Base-by-base conservation (phyloP, 106 monocot genomes). In the Cymbidium sinense region DNA sequence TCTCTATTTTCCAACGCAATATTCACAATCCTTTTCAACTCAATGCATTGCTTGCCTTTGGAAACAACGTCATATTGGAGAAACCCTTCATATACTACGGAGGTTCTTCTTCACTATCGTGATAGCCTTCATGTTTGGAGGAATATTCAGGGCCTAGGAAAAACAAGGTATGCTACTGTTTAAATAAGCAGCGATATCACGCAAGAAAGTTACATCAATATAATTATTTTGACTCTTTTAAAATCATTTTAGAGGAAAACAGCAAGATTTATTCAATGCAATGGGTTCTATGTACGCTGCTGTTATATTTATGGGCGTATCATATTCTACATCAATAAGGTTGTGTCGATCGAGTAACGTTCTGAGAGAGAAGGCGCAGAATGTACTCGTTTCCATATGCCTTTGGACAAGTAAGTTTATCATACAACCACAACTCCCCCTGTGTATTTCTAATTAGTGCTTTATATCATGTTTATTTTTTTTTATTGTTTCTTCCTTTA, bases 361-460 rank as follows among this genome's bases (percentile, higher is more conserved):
- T 91, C 65, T n/a, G n/a, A 77, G 93, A 67, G 91, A 94, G 77
- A 87, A 80, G 74, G 88, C 91, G 76, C 88, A 25, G 83, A 70
- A 87, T 91, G 93, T 94, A 91, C 76, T 91, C 93, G 28, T n/a
- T n/a, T n/a, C 35, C 93, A 20, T 94, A 91, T 85, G 91, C 94
- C 47, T 54, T 75, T 64, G 86, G 91, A 25, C 94, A 94, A 88
- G 94, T 94, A 71, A 71, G 18, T 71, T 39, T 23, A 3, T 13
- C 25, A 12, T 17, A 13, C 2, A 12, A 0, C 37, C 13, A 18
- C 27, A 69, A 69, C 12, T 71, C 29, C 39, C 20, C 37, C 7
- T 39, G 37, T n/a, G n/a, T n/a, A n/a, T n/a, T n/a, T n/a, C n/a
- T n/a, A n/a, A n/a, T 39, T 20, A 20, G 15, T 33, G 31, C 67